These are phyloP conservation scores for Mollisiaceae sp. DNA, from an alignment of 2,329 filamentous ascomycete genomes.

Conservation along the genomic window DNA sequence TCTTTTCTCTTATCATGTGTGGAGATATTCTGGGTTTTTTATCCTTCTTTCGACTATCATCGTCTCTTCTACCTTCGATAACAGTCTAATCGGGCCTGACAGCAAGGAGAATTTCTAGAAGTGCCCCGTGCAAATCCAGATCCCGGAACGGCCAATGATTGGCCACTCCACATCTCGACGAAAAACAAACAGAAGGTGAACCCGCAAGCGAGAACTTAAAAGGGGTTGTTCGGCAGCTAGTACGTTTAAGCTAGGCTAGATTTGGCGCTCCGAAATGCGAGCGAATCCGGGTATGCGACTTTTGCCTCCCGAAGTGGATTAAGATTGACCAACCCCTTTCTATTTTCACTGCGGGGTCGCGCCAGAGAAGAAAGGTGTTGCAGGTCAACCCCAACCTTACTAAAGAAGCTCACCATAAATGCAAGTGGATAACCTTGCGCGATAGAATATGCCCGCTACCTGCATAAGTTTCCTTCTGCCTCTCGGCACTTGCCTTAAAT, in stretches of 20 bases:
- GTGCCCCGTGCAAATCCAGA: not conserved
- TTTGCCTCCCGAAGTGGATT: not conserved
- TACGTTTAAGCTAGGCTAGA: not conserved
- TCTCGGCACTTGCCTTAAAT: no score
- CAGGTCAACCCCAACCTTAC: not conserved
- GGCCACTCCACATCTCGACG: conserved; percentile 3
- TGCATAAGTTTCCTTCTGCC: not conserved
- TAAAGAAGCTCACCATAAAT: not conserved
- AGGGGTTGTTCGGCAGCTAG: not conserved
- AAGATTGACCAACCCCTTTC: not conserved
- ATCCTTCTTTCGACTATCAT: not conserved
- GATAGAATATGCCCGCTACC: not conserved
- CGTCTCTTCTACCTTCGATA: conserved; percentile 3
- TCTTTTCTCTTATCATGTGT: not conserved
- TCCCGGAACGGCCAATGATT: not conserved
- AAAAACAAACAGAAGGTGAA: not conserved
- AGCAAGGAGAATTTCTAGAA: not conserved
- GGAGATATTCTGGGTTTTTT: not conserved
- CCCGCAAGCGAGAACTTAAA: conserved; percentile 10
- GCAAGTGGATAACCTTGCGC: not conserved
- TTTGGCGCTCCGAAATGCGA: not conserved
- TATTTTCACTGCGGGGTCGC: not conserved
- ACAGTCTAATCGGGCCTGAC: not conserved
- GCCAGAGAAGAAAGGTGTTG: not conserved
- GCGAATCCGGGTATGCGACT: not conserved